phyloP scores from a whole-genome alignment of 2,329 filamentous ascomycete genomes.

The Ophiocordyceps sinensis region DNA sequence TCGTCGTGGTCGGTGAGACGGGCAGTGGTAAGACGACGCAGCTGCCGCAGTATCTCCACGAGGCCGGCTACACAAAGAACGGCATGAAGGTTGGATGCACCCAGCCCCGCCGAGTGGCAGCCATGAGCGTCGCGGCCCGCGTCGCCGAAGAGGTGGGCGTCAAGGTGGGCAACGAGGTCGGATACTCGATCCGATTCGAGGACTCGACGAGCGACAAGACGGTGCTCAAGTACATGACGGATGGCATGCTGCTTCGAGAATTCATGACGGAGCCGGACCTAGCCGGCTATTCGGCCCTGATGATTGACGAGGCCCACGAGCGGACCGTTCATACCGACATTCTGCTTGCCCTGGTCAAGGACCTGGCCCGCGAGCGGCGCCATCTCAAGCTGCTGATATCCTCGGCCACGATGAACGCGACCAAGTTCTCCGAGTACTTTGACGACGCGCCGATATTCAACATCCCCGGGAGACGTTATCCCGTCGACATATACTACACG shows the following conservation, averaged over 20 bases:
- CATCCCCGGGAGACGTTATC: constrained; percentile 77
- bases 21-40: constrained; percentile 95
- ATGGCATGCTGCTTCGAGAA: constrained; percentile 85
- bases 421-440: constrained; percentile 85
- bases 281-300: constrained; percentile 68
- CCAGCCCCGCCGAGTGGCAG: constrained; percentile 86
- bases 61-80: constrained; percentile 75
- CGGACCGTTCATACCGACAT: constrained; percentile 86
- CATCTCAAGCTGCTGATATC: constrained; percentile 87
- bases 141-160: constrained; percentile 89
- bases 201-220: constrained; percentile 87
- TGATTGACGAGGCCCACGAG: constrained; percentile 98
- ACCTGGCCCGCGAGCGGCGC: constrained; percentile 66
- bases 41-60: constrained; percentile 82
- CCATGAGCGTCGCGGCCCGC: constrained; percentile 93
- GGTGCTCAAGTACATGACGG: constrained; percentile 88
- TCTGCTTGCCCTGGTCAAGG: constrained; percentile 73
- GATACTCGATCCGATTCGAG: constrained; percentile 91
- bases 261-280: constrained; percentile 82
- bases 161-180: constrained; percentile 81
- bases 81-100: constrained; percentile 84
- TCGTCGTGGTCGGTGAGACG: constrained; percentile 90
- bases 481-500: constrained; percentile 85
- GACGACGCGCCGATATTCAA: constrained; percentile 90
- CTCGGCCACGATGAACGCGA: constrained; percentile 85